phyloP scores from a whole-genome alignment of 1,284 basidiomycete genomes.

The Inonotus hispidus region DNA sequence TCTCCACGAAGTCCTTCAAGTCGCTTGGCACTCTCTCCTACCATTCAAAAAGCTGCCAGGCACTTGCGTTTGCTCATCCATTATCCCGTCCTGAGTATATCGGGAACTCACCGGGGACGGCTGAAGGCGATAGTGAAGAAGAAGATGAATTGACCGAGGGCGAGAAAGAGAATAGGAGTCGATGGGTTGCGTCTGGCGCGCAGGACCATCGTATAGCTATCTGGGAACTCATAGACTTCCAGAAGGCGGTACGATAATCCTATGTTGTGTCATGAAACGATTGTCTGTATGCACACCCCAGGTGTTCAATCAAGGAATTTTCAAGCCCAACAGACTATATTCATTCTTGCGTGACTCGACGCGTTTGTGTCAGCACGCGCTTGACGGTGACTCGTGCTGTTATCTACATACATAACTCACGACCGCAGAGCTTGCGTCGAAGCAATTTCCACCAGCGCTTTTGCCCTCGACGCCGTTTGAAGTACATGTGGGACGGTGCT shows the following conservation, averaged over 20 bases:
- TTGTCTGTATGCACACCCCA: too few relatives aligned
- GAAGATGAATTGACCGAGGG: slow-evolving; percentile 44
- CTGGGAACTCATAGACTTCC: slow-evolving; percentile 75
- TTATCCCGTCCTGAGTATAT: background rate
- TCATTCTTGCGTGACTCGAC: too few relatives aligned
- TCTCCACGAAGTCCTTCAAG: slow-evolving; percentile 71
- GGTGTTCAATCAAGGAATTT: too few relatives aligned
- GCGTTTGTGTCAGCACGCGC: too few relatives aligned
- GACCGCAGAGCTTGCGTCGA: too few relatives aligned
- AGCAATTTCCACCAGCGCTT: too few relatives aligned
- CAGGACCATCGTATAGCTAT: slow-evolving; percentile 74
- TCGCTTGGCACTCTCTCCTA: slow-evolving; percentile 73
- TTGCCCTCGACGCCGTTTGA: too few relatives aligned
- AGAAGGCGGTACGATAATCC: slow-evolving; percentile 11
- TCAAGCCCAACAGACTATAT: too few relatives aligned
- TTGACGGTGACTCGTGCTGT: too few relatives aligned
- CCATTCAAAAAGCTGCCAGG: slow-evolving; percentile 72
- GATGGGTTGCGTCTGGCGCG: slow-evolving; percentile 70
- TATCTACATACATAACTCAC: too few relatives aligned
- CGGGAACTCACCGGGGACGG: background rate
- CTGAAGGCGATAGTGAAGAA: slow-evolving; percentile 29
- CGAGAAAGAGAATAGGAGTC: slow-evolving; percentile 46
- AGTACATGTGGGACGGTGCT: too few relatives aligned
- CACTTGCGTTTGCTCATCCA: slow-evolving; percentile 56
- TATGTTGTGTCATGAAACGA: too few relatives aligned